phyloP scores from a whole-genome alignment of 495 filamentous ascomycete genomes.

The Penicillium bovifimosum region DNA sequence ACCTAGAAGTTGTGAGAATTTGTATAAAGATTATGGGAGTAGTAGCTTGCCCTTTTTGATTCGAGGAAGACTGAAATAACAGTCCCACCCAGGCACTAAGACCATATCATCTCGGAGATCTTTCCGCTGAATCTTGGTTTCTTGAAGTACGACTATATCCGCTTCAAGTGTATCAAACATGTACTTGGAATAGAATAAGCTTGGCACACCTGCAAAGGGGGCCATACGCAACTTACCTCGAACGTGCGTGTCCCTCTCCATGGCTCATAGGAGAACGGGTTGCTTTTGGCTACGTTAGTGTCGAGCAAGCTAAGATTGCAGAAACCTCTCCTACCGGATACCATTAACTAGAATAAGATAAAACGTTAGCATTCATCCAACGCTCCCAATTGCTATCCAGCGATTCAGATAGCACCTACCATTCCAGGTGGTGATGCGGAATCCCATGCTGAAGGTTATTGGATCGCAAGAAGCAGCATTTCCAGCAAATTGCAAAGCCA shows the following conservation, averaged over 20 bases:
- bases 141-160: conserved; percentile 92
- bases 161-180: conserved; percentile 96
- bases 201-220: not conserved
- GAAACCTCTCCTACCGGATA: conserved; percentile 58
- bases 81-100: conserved; percentile 91
- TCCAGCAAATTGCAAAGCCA: no score
- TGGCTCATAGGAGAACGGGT: conserved; percentile 93
- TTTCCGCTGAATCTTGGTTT: conserved; percentile 93
- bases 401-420: conserved; percentile 42
- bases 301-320: not conserved
- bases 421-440: conserved; percentile 90
- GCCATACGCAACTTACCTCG: conserved; percentile 44
- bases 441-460: conserved; percentile 49
- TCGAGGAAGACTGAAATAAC: conserved; percentile 86
- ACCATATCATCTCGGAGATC: conserved; percentile 96
- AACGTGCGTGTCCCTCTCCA: conserved; percentile 87
- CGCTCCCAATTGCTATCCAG: not conserved
- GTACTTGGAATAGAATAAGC: conserved; percentile 37
- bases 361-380: conserved; percentile 5
- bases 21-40: not conserved
- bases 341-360: conserved; percentile 67
- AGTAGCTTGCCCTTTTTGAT: conserved; percentile 70
- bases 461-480: conserved; percentile 11
- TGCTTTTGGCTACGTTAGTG: conserved; percentile 43
- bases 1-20: conserved; percentile 44